phyloP scores from a whole-genome alignment of 192 early-diverging fungal species.

The Entomortierella beljakovae region DNA sequence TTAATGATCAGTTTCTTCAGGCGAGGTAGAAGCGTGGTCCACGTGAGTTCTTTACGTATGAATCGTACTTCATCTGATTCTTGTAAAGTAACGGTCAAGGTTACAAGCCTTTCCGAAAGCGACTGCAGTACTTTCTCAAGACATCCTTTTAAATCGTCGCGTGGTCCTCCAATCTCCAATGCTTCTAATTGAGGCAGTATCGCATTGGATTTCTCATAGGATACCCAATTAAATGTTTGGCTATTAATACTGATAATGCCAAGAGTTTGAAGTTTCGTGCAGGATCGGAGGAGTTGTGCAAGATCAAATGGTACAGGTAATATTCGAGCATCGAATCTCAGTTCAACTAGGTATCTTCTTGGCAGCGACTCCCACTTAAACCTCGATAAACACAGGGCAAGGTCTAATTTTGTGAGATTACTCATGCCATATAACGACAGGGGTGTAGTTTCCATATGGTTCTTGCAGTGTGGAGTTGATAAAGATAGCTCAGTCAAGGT shows the following conservation, averaged over 20 bases:
- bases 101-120: background rate
- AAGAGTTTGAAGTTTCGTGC: constrained; percentile 1
- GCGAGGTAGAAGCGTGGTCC: background rate
- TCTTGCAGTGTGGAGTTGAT: background rate
- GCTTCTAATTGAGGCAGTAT: background rate
- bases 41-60: background rate
- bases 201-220: background rate
- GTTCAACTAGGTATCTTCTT: background rate
- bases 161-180: constrained; percentile 8
- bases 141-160: background rate
- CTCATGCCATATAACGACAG: constrained; percentile 1
- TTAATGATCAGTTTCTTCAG: constrained; percentile 9
- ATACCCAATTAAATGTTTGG: constrained; percentile 3
- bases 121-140: background rate
- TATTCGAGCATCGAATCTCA: background rate
- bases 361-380: constrained; percentile 5
- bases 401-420: background rate
- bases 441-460: background rate
- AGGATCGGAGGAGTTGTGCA: background rate
- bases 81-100: constrained; percentile 8
- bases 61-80: background rate
- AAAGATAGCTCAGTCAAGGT: background rate
- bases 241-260: background rate
- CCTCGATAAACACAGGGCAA: background rate
- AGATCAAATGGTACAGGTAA: background rate